Evolutionary conservation across 495 filamentous ascomycete genomes (phyloP), one percentile per base, ranked within the genome.

Genomic region (Lentithecium fluviatile): DNA sequence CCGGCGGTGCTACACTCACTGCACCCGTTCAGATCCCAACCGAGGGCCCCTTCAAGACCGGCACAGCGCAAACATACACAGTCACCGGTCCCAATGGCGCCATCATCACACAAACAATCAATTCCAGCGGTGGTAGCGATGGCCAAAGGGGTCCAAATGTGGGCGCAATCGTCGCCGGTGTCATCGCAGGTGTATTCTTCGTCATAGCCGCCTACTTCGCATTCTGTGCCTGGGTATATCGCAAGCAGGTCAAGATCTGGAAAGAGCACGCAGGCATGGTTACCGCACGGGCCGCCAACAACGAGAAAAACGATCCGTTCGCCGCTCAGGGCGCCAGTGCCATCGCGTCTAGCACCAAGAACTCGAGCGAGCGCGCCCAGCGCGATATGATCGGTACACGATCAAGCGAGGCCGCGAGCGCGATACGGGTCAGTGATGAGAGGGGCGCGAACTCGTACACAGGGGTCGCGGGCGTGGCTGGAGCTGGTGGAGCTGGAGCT

Each of bases 201-300:
- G 59, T 88, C 15, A 68, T 83, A 4, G 81, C 83, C 2, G 71
- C 72, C 8, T 85, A 89, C 66, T 76, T 91, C 20, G 85, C 84
- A 13, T 89, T 88, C 76, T 87, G 87, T 70, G 80, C 83, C 20
- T 88, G 82, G 79, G 72, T 89, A 6, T 89, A 87, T 73, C 79
- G 84, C 29, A 79, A 80, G 23, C 86, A 85, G 62, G 76, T 88
- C 11, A 58, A 67, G 0, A 77, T 85, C 5, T 88, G 86, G 73
- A 82, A 82, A 64, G 73, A 77, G 26, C 83, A 89, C 69, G 78
- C 87, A 26, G 79, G 80, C 13, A 80, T 85, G 65, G 74, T 79
- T 7, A 76, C 80, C 57, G 71, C 72, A 13, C 71, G 57, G 46
- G 70, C 59, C 45, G 68, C 63, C 13, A 62, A 64, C 52, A 70